phyloP scores from a whole-genome alignment of 2,329 filamentous ascomycete genomes.

The Penicillium sp. region DNA sequence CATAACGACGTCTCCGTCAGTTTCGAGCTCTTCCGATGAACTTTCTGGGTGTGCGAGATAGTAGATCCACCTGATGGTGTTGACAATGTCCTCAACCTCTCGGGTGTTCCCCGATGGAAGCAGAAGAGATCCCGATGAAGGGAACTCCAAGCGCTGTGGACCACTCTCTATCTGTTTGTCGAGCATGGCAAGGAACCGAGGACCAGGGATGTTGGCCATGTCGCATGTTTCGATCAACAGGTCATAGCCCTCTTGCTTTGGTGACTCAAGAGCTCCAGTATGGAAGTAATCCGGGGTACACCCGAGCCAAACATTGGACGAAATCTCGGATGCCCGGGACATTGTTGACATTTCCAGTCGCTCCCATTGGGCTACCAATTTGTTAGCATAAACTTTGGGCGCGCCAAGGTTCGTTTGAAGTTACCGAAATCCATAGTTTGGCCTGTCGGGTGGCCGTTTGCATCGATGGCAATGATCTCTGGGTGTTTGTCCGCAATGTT shows the following conservation, averaged over 20 bases:
- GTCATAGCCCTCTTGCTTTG: conserved; percentile 66
- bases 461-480: conserved; percentile 73
- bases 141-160: conserved; percentile 71
- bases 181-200: conserved; percentile 63
- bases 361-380: conserved; percentile 68
- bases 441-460: conserved; percentile 69
- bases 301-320: conserved; percentile 85
- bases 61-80: conserved; percentile 88
- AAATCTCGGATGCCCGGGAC: conserved; percentile 86
- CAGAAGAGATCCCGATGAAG: conserved; percentile 89
- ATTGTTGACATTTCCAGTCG: conserved; percentile 89
- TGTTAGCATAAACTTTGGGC: conserved; percentile 11
- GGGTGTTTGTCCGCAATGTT: conserved; percentile 70
- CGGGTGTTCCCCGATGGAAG: conserved; percentile 78
- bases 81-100: conserved; percentile 80
- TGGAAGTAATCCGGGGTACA: conserved; percentile 72
- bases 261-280: conserved; percentile 32
- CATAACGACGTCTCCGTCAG: conserved; percentile 60
- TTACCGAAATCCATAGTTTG: conserved; percentile 79
- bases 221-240: conserved; percentile 88
- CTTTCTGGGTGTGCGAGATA: conserved; percentile 67
- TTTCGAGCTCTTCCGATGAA: conserved; percentile 44
- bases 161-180: conserved; percentile 56
- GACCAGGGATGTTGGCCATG: conserved; percentile 71
- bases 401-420: conserved; percentile 23